phyloP scores from a whole-genome alignment of 2,329 filamentous ascomycete genomes.

The Xylaria hypoxylon region DNA sequence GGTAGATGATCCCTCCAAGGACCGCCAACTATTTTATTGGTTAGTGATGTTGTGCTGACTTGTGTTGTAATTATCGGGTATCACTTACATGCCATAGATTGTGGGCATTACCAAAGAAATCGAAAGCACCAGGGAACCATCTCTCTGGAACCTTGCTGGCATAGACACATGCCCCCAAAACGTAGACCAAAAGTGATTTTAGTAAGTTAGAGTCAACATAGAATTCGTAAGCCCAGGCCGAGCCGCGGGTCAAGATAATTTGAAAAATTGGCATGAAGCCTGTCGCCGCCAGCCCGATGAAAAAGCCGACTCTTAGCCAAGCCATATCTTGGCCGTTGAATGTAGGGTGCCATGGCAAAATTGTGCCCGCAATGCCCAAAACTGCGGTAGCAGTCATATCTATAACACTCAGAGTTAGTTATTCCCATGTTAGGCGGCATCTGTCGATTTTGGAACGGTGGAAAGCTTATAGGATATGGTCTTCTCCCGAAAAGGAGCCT shows the following conservation, averaged over 20 bases:
- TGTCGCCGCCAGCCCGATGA: conserved; percentile 85
- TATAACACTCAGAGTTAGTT: neutral
- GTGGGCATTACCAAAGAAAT: conserved; percentile 94
- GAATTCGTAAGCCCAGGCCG: conserved; percentile 86
- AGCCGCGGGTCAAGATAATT: conserved; percentile 79
- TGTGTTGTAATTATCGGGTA: conserved; percentile 80
- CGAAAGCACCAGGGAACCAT: conserved; percentile 92
- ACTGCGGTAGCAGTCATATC: conserved; percentile 83
- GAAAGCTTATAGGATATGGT: neutral
- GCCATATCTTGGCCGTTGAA: conserved; percentile 95
- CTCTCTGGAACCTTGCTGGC: conserved; percentile 92
- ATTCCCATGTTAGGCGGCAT: neutral
- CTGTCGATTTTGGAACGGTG: neutral
- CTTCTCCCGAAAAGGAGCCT: neutral
- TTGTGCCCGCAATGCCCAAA: conserved; percentile 86
- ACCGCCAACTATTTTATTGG: conserved; percentile 96
- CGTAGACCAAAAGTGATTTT: conserved; percentile 88
- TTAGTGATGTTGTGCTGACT: conserved; percentile 86
- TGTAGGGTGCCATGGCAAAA: conserved; percentile 93
- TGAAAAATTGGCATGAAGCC: conserved; percentile 91
- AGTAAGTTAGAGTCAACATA: conserved; percentile 80
- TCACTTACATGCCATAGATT: conserved; percentile 91
- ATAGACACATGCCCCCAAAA: conserved; percentile 86
- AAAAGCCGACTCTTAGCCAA: conserved; percentile 93
- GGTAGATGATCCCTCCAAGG: conserved; percentile 94